Evolutionary conservation across 805 yeast genomes (phyloP), one percentile per base, ranked within the genome.

Genomic region (Phaffomyces antillensis): DNA sequence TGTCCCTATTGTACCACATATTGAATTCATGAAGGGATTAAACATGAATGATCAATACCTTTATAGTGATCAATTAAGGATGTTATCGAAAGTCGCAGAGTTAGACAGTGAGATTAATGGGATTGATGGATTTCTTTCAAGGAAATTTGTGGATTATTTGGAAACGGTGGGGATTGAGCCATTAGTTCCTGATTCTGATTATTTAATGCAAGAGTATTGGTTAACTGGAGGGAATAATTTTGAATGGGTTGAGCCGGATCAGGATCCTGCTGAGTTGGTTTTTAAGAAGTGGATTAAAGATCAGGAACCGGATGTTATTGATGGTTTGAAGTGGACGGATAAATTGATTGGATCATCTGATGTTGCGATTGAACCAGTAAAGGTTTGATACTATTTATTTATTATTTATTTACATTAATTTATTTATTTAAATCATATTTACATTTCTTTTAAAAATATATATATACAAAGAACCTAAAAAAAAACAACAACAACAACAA

Each of bases 211-310:
- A 57, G 95, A 88, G 53, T 86, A 86, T 64, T 86, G 96, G 96
- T 78, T 86, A 58, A 73, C 83, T 36, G 86, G 87, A 8, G 96
- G 96, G 28, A 90, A 83, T 44, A 89, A 88, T 13, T 86, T 85
- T 58, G 86, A 82, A 48, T 86, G 96, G 96, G 82, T 77, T 12
- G 96, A 86, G 58, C 95, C 95, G 1, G 96, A 86, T 59, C 84
- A 83, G 57, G 96, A 87, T 58, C 96, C 96, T 0, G 95, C 93
- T 0, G 88, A 81, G 18, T 50, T 79, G 3, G 34, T 48, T 7
- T 56, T 59, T 59, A 47, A 31, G 17, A 15, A 43, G 17, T 36
- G 47, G 31, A 18, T 52, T 7, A 45, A 44, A n/a, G 39, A 43
- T 2, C 47, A 49, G 33, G 45, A 45, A 26, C 54, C 54, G 6